Percentiles rank a stretch among this genome's conserved stretches.
Conservation (phyloP, 495 filamentous ascomycete genomes). For the Aspergillus steynii region DNA sequence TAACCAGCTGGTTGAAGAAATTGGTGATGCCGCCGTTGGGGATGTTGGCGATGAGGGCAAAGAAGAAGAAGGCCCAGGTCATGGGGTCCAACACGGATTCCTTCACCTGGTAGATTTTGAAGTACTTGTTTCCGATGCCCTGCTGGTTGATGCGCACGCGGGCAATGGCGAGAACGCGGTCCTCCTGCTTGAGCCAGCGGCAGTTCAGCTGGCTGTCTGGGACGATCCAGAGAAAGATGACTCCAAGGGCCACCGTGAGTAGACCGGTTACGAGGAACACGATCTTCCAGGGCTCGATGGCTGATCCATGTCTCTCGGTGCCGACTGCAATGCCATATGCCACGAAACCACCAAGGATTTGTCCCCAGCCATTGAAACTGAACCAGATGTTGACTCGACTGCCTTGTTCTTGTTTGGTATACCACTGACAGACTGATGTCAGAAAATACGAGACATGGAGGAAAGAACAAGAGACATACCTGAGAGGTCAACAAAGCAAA, state of each 20-base stretch:
- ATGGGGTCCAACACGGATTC: slow-evolving; percentile 61
- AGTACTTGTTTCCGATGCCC: slow-evolving; percentile 69
- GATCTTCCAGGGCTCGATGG: slow-evolving; percentile 66
- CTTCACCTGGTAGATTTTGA: slow-evolving; percentile 62
- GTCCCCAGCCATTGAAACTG: slow-evolving; percentile 61
- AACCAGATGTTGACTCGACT: slow-evolving; percentile 62
- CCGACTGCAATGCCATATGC: slow-evolving; percentile 67
- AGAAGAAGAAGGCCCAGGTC: slow-evolving; percentile 67
- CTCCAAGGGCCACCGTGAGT: slow-evolving; percentile 56
- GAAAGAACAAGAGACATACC: slow-evolving; percentile 19
- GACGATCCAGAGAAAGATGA: slow-evolving; percentile 61
- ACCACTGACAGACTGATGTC: slow-evolving; percentile 47
- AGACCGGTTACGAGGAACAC: slow-evolving; percentile 67
- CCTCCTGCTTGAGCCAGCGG: slow-evolving; percentile 63
- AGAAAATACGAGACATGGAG: background rate
- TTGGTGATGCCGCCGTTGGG: slow-evolving; percentile 70
- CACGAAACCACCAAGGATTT: slow-evolving; percentile 62
- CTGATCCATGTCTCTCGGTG: slow-evolving; percentile 49
- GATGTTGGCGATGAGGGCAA: slow-evolving; percentile 61
- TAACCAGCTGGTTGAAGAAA: slow-evolving; percentile 65
- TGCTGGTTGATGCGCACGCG: slow-evolving; percentile 65
- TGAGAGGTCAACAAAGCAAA: slow-evolving; percentile 64
- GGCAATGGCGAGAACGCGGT: slow-evolving; percentile 60
- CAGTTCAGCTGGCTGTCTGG: slow-evolving; percentile 72
- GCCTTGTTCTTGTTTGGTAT: slow-evolving; percentile 60